phyloP scores from a whole-genome alignment of 2,329 filamentous ascomycete genomes.

The Exutisphaerella laricina region DNA sequence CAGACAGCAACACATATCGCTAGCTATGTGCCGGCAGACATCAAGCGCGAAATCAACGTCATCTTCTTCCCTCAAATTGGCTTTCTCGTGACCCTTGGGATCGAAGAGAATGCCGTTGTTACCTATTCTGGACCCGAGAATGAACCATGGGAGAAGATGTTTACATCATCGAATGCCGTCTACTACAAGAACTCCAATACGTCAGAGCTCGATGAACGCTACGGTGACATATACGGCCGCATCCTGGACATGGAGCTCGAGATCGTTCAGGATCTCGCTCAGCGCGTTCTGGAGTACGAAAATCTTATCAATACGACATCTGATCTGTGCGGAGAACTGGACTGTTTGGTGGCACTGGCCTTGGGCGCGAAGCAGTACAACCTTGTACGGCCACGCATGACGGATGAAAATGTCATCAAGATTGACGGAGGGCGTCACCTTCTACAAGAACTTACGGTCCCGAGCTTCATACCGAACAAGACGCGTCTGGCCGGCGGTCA shows the following conservation, averaged over 20 bases:
- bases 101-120: constrained; percentile 54
- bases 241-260: constrained; percentile 90
- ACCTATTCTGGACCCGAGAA: constrained; percentile 55
- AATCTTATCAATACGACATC: constrained; percentile 62
- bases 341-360: constrained; percentile 75
- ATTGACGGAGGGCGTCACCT: constrained; percentile 79
- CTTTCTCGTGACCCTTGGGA: constrained; percentile 71
- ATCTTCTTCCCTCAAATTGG: constrained; percentile 89
- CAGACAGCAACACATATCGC: constrained; percentile 61
- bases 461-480: constrained; percentile 77
- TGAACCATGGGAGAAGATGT: constrained; percentile 71
- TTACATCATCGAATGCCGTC: constrained; percentile 59
- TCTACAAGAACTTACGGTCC: constrained; percentile 76
- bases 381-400: constrained; percentile 65
- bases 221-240: constrained; percentile 77
- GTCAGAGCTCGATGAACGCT: constrained; percentile 70
- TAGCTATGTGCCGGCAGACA: constrained; percentile 54
- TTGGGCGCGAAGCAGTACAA: constrained; percentile 69
- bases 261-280: constrained; percentile 71
- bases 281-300: constrained; percentile 64
- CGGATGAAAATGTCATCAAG: constrained; percentile 60
- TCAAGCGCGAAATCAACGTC: constrained; percentile 59
- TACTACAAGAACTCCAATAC: constrained; percentile 87
- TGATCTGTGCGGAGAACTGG: constrained; percentile 77
- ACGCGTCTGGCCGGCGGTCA: constrained; percentile 61